These are phyloP conservation scores for Galeopsis tetrahit DNA, from an alignment of 257 asterid genomes.

Conservation along the genomic window DNA sequence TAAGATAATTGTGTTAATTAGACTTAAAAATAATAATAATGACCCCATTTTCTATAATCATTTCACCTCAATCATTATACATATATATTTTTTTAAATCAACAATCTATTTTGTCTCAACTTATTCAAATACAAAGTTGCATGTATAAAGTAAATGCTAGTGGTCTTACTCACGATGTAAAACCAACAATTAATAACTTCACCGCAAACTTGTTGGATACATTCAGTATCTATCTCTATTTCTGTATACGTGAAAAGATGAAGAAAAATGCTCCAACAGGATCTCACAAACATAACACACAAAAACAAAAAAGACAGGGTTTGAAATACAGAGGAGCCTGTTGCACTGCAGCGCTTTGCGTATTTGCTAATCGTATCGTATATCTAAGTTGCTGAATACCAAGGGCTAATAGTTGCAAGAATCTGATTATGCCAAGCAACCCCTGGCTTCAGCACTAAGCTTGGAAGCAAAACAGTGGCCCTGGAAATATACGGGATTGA, in stretches of 20 bases:
- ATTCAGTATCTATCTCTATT: background rate
- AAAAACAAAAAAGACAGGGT: background rate
- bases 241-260: background rate
- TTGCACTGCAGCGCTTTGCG: background rate
- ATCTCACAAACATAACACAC: background rate
- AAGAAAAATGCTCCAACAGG: background rate
- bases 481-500: slow-evolving; percentile 63
- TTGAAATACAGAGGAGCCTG: background rate
- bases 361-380: background rate
- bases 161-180: background rate
- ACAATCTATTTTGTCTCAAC: too few relatives aligned
- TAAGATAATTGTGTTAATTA: too few relatives aligned
- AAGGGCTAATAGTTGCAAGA: slow-evolving; percentile 38
- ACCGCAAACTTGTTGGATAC: background rate
- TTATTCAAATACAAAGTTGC: too few relatives aligned
- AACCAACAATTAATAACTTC: background rate
- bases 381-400: slow-evolving; percentile 35
- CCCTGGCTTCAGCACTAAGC: slow-evolving; percentile 53
- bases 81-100: too few relatives aligned
- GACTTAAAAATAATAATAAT: too few relatives aligned
- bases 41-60: too few relatives aligned
- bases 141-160: too few relatives aligned
- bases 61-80: too few relatives aligned
- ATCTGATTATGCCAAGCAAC: slow-evolving; percentile 49
- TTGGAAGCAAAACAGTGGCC: slow-evolving; percentile 65